Conservation (phyloP, 176 grass and related monocot genomes). For the Eragrostis curvula region DNA sequence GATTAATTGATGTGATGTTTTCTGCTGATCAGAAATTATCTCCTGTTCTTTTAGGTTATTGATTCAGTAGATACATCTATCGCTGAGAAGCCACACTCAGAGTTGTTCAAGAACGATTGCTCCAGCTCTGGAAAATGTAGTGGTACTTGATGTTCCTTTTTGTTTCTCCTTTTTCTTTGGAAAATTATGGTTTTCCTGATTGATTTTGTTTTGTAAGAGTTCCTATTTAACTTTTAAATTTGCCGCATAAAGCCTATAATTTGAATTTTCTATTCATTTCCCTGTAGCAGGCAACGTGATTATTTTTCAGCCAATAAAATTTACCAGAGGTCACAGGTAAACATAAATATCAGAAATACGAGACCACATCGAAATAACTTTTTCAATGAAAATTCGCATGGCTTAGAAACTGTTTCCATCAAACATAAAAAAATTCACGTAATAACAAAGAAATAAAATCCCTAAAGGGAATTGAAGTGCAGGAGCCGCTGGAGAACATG, state of each 20-base stretch:
- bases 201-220: not conserved
- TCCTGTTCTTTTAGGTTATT: constrained; percentile 57
- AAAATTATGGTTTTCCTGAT: not conserved
- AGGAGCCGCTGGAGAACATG: too few relatives aligned
- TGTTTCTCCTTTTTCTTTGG: constrained; percentile 10
- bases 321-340: too few relatives aligned
- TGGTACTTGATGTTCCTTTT: constrained; percentile 74
- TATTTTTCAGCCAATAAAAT: too few relatives aligned
- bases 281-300: too few relatives aligned
- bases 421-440: too few relatives aligned
- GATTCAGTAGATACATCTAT: constrained; percentile 57
- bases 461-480: too few relatives aligned
- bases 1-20: constrained; percentile 2
- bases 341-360: too few relatives aligned
- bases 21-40: constrained; percentile 15
- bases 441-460: too few relatives aligned
- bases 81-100: constrained; percentile 43
- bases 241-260: not conserved
- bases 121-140: constrained; percentile 86
- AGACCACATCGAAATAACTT: too few relatives aligned
- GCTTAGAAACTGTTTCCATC: too few relatives aligned
- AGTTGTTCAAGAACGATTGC: constrained; percentile 70
- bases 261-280: not conserved
- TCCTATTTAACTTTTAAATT: not conserved
- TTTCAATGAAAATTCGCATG: too few relatives aligned